Evolutionary conservation across 2,329 filamentous ascomycete species (phyloP), one percentile per base, ranked within the genome.

Genomic region (Paraphaeosphaeria minitans): DNA sequence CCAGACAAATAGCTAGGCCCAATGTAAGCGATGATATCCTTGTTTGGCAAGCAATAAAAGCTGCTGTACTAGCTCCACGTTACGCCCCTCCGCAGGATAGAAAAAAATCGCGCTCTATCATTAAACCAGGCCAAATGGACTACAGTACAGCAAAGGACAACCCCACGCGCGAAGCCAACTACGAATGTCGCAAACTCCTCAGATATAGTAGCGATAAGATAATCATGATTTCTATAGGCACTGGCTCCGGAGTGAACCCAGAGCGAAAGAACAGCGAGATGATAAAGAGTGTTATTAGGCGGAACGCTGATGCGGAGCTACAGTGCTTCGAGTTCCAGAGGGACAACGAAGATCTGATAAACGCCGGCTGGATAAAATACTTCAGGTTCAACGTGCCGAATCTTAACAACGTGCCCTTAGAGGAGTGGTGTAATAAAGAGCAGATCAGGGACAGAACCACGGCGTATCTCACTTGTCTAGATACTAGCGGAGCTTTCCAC

Each of bases 131-230:
- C 13, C 58, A 73, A 3, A 69, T 73, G 9, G 72, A 75, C 50
- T 66, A 71, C 49, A 70, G 72, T 14, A 72, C 67, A 7, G 60
- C 65, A 0, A 75, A 75, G 56, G 73, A 74, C 61, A 74, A 74
- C 27, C 71, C 72, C 10, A 58, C 73, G 12, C 66, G 68, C 57
- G 72, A 75, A 51, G 62, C 71, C 6, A 58, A 70, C 14, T 75
- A 65, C 60, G 72, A 75, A 58, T 71, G 69, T 45, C 55, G 71
- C 31, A 73, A 71, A 52, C 63, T 75, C 2, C 73, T 68, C 48
- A 65, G 65, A 45, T 74, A 73, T 55, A 60, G 63, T 16, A 69
- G 71, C 46, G 71, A 75, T 56, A 70, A 67, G 63, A 69, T 72
- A 66, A 63, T 74, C 51, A 66, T 75, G 22, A 62, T 75, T 21